phyloP scores from a whole-genome alignment of 495 filamentous ascomycete genomes.

The Parmelia sp. region DNA sequence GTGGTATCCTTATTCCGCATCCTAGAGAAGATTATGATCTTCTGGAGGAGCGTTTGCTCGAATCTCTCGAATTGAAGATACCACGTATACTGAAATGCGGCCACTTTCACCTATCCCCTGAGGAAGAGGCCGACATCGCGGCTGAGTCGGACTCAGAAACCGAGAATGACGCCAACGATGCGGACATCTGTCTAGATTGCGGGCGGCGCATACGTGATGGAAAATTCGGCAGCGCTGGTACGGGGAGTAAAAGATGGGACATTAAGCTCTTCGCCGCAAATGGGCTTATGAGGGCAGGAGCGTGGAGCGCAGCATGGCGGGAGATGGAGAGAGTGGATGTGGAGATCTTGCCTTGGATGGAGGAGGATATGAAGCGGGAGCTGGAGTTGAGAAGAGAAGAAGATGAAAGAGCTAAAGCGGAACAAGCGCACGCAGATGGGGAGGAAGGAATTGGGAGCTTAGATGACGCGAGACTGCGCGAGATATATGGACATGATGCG shows the following conservation, averaged over 20 bases:
- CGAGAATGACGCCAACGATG: slow-evolving; percentile 40
- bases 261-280: slow-evolving; percentile 89
- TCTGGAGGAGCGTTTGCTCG: slow-evolving; percentile 85
- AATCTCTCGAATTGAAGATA: slow-evolving; percentile 71
- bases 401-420: slow-evolving; percentile 33
- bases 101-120: slow-evolving; percentile 48
- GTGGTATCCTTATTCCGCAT: slow-evolving; percentile 82
- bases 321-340: slow-evolving; percentile 98
- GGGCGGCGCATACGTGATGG: slow-evolving; percentile 29
- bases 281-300: slow-evolving; percentile 82
- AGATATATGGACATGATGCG: slow-evolving; percentile 46
- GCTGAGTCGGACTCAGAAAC: slow-evolving; percentile 29
- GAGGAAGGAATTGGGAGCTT: slow-evolving; percentile 46
- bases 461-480: slow-evolving; percentile 46
- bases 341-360: slow-evolving; percentile 71
- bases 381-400: slow-evolving; percentile 42
- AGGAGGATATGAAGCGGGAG: slow-evolving; percentile 44
- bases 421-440: slow-evolving; percentile 37
- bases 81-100: slow-evolving; percentile 73
- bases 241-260: slow-evolving; percentile 59
- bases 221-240: slow-evolving; percentile 23
- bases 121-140: slow-evolving; percentile 37
- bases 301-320: slow-evolving; percentile 89
- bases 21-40: slow-evolving; percentile 86
- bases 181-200: slow-evolving; percentile 36